These are phyloP conservation scores for Pichia insulana DNA, from an alignment of 805 yeast species.

Conservation along the genomic window DNA sequence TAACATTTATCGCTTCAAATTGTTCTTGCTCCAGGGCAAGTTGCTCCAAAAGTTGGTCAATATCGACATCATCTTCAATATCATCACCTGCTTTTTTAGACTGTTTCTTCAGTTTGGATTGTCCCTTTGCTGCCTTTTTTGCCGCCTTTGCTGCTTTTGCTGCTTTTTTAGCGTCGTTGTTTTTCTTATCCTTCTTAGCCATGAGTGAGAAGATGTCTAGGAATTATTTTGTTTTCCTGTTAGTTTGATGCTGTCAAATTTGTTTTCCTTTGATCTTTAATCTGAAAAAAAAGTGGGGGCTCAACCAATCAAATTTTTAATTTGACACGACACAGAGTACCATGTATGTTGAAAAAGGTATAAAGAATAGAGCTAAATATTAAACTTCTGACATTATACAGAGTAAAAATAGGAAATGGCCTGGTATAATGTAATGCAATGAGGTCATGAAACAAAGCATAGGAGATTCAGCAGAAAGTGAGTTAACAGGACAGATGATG, in stretches of 20 bases:
- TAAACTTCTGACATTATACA: background rate
- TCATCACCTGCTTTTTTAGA: slow-evolving; percentile 73
- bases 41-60: slow-evolving; percentile 73
- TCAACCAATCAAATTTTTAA: too few relatives aligned
- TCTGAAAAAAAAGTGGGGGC: background rate
- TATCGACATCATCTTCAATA: slow-evolving; percentile 73
- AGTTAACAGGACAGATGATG: background rate
- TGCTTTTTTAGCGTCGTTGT: slow-evolving; percentile 87
- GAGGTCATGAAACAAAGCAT: too few relatives aligned
- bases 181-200: slow-evolving; percentile 82
- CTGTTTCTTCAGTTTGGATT: slow-evolving; percentile 58
- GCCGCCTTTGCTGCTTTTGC: slow-evolving; percentile 77
- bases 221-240: too few relatives aligned
- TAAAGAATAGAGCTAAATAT: background rate
- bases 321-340: too few relatives aligned
- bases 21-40: slow-evolving; percentile 73
- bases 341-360: too few relatives aligned
- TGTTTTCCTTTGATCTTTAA: too few relatives aligned
- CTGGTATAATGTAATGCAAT: too few relatives aligned
- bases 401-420: background rate
- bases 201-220: slow-evolving; percentile 28
- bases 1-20: slow-evolving; percentile 62
- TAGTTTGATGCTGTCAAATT: too few relatives aligned
- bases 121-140: slow-evolving; percentile 72
- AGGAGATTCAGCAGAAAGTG: too few relatives aligned